phyloP scores from a whole-genome alignment of 805 yeast genomes.

The Blastobotrys muscicola region DNA sequence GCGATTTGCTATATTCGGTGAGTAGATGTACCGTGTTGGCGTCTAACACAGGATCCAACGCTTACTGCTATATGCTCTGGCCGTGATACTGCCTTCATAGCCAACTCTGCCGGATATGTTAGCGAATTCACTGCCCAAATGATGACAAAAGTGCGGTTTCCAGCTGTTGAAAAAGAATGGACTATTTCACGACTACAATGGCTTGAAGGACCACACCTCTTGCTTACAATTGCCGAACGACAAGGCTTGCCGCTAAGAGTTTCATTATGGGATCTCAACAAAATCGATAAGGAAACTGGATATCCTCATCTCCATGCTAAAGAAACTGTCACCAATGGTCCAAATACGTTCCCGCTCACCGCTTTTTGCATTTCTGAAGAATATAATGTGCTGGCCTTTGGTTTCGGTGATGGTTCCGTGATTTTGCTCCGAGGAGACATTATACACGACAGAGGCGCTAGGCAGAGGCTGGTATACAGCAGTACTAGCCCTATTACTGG shows the following conservation, averaged over 20 bases:
- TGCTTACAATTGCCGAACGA: conserved; percentile 61
- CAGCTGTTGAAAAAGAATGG: conserved; percentile 58
- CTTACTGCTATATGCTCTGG: conserved; percentile 56
- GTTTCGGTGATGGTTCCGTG: conserved; percentile 78
- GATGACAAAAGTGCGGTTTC: conserved; percentile 39
- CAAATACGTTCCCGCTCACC: conserved; percentile 71
- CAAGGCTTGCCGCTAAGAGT: conserved; percentile 62
- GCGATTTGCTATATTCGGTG: conserved; percentile 56
- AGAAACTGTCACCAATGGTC: conserved; percentile 57
- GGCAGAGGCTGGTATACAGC: conserved; percentile 72
- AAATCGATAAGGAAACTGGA: conserved; percentile 21
- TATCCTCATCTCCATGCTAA: conserved; percentile 48
- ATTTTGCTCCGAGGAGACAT: conserved; percentile 80
- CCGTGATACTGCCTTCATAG: conserved; percentile 43
- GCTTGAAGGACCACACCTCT: conserved; percentile 38
- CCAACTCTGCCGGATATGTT: conserved; percentile 43
- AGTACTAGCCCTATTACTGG: conserved; percentile 76
- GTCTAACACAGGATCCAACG: conserved; percentile 46
- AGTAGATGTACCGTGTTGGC: too few species aligned
- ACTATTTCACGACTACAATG: conserved; percentile 49
- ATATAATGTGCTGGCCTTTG: conserved; percentile 60
- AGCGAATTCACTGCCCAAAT: conserved; percentile 48
- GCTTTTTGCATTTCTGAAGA: conserved; percentile 46
- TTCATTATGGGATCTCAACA: conserved; percentile 64
- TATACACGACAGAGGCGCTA: conserved; percentile 77